Base-by-base conservation (phyloP, 306 rosid genomes). In the Acacia acuminata region DNA sequence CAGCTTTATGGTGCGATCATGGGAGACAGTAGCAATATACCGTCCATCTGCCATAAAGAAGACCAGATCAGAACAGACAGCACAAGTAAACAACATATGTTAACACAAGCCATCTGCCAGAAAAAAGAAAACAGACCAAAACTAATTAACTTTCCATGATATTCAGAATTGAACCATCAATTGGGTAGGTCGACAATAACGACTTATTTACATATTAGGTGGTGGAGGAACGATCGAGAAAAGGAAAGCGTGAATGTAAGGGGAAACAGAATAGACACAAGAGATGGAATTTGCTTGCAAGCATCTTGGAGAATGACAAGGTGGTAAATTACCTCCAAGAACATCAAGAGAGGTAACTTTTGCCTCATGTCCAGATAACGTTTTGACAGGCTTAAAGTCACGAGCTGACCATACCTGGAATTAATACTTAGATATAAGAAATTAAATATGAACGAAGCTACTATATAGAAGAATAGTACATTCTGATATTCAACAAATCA, bases 311-410 rank as follows among this genome's bases (percentile, higher is more conserved):
- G 27, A 45, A 25, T 45, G 42, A 47, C 8, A 69, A 48, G 85
- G 61, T 47, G 50, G 48, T 82, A 77, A 73, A 90, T 74, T 83
- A 96, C 97, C 99, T 83, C 93, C 90, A 14, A 86, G 36, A 83
- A 96, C 80, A 89, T 94, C 98, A 84, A 94, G 68, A 47, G 98
- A 94, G 32, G 98, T 89, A 79, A 94, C 94, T 87, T 92, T 92
- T 30, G 91, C 94, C 91, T 96, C 99, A 79, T 94, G 99, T 76
- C 98, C 99, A 73, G 96, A 90, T 45, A 94, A 93, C 12, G 94
- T 92, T 89, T 84, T 94, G 73, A 96, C 96, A 73, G 94, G 98
- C 89, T 94, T 96, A 81, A 96, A 94, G 87, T 96, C 98, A 78
- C 94, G 92, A 71, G 91, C 92, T 12, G 99, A 96, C 99, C 99